These are phyloP conservation scores for Acacia confusa DNA, from an alignment of 306 rosid genomes.

Conservation along the genomic window DNA sequence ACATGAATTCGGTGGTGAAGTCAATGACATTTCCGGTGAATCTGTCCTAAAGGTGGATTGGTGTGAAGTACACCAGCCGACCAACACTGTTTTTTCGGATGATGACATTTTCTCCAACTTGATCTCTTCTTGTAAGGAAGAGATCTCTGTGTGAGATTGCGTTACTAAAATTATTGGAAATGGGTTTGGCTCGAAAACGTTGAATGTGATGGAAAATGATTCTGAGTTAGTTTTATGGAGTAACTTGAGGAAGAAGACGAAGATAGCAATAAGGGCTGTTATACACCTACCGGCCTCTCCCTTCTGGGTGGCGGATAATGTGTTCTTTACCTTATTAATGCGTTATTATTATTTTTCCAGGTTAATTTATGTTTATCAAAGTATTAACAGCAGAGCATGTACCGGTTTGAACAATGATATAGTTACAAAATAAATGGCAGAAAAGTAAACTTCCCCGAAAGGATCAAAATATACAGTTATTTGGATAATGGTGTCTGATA, in stretches of 20 bases:
- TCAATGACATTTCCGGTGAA: not conserved
- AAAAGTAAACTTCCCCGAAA: too few species aligned
- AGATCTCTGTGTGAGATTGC: slow-evolving; percentile 5
- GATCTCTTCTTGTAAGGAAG: slow-evolving; percentile 20
- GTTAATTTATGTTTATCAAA: too few species aligned
- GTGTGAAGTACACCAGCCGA: not conserved
- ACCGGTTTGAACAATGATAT: too few species aligned
- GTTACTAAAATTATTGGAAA: not conserved
- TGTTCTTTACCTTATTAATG: too few species aligned
- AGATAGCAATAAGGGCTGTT: not conserved
- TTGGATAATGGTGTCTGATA: too few species aligned
- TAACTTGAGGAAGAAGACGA: not conserved
- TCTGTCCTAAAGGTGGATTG: slow-evolving; percentile 20
- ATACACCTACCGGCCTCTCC: too few species aligned
- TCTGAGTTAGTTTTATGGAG: slow-evolving; percentile 5
- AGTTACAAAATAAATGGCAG: too few species aligned
- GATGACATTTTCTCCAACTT: not conserved
- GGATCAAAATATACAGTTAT: too few species aligned
- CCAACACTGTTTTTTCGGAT: slow-evolving; percentile 19
- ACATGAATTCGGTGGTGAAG: slow-evolving; percentile 25
- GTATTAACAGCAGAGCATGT: too few species aligned
- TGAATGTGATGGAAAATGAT: slow-evolving; percentile 21
- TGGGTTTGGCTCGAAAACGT: not conserved
- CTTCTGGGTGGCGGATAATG: too few species aligned
- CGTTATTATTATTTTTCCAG: too few species aligned